Percentiles rank a stretch among this genome's conserved stretches.
phyloP scores from a whole-genome alignment of 1,284 basidiomycete genomes.

The Microbotryum scabiosae region DNA sequence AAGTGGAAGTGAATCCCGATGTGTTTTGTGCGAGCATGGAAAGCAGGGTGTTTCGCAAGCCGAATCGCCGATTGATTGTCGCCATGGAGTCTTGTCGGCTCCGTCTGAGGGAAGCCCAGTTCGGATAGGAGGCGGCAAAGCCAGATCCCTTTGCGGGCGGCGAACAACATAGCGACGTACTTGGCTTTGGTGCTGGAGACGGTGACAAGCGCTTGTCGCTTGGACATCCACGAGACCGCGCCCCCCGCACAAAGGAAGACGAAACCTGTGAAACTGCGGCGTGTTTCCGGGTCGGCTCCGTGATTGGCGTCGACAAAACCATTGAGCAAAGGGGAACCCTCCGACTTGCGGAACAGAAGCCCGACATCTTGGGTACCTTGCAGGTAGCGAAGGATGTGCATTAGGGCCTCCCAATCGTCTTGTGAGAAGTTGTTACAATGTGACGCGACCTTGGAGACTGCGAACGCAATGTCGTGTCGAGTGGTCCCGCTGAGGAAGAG shows the following conservation, averaged over 20 bases:
- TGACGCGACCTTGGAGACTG: constrained; percentile 41
- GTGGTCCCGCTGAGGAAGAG: too few species aligned
- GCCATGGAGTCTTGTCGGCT: constrained; percentile 24
- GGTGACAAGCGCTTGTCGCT: constrained; percentile 41
- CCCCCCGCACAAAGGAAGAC: too few species aligned
- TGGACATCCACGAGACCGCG: constrained; percentile 43
- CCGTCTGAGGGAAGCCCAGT: constrained; percentile 21
- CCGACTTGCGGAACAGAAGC: too few species aligned
- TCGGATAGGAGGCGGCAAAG: constrained; percentile 35
- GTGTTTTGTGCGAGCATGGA: constrained; percentile 35
- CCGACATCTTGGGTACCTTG: constrained; percentile 47
- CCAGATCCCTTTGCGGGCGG: constrained; percentile 42
- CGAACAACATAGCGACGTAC: constrained; percentile 47
- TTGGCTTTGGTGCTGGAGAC: constrained; percentile 44
- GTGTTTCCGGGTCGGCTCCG: too few species aligned
- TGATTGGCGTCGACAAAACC: too few species aligned
- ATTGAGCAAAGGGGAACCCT: too few species aligned
- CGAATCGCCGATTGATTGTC: constrained; percentile 36
- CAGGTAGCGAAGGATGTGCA: constrained; percentile 45
- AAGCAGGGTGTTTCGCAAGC: constrained; percentile 28
- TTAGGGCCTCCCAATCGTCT: constrained; percentile 43
- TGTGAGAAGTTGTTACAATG: constrained; percentile 35
- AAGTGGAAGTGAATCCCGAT: constrained; percentile 36
- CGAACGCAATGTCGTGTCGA: too few species aligned
- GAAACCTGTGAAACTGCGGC: too few species aligned